These are phyloP conservation scores for Saccharomyces hybrid DNA, from an alignment of 1,139 yeast species.

Conservation along the genomic window DNA sequence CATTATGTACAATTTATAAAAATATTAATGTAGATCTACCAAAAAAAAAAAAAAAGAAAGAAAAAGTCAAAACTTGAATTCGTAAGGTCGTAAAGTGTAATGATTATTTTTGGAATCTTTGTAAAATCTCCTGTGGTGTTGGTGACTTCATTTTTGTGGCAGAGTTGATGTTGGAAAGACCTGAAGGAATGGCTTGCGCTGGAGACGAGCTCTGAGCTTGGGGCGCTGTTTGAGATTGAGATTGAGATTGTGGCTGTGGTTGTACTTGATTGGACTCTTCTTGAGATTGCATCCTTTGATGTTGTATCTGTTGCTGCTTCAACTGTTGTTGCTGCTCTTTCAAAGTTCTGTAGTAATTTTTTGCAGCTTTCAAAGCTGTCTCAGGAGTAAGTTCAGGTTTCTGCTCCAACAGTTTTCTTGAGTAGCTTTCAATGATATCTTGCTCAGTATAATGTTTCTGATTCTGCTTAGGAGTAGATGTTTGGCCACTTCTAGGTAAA, in stretches of 20 bases:
- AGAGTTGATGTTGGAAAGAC: constrained; percentile 5
- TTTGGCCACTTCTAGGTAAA: background rate
- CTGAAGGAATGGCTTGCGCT: background rate
- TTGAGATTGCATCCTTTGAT: background rate
- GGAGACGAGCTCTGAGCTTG: constrained; percentile 2
- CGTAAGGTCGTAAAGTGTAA: background rate
- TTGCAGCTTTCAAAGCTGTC: constrained; percentile 31
- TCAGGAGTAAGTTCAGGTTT: constrained; percentile 29
- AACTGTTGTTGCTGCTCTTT: constrained; percentile 13
- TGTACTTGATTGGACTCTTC: background rate
- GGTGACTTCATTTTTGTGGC: constrained; percentile 23
- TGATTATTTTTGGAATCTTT: constrained; percentile 25
- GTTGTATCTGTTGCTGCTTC: constrained; percentile 6
- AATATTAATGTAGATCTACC: background rate
- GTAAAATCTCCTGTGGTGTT: constrained; percentile 31
- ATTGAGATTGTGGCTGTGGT: background rate
- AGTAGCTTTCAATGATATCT: constrained; percentile 29
- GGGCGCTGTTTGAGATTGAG: constrained; percentile 1
- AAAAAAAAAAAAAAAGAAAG: background rate
- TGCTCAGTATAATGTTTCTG: constrained; percentile 22
- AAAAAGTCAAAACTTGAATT: background rate
- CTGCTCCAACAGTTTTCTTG: constrained; percentile 26
- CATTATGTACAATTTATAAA: background rate
- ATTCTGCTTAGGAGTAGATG: constrained; percentile 7
- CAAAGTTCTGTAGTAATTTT: constrained; percentile 22